Evolutionary conservation across 78 protist species (phyloP), one percentile per base, ranked within the genome.

Genomic region (Planoprotostelium fungivorum): DNA sequence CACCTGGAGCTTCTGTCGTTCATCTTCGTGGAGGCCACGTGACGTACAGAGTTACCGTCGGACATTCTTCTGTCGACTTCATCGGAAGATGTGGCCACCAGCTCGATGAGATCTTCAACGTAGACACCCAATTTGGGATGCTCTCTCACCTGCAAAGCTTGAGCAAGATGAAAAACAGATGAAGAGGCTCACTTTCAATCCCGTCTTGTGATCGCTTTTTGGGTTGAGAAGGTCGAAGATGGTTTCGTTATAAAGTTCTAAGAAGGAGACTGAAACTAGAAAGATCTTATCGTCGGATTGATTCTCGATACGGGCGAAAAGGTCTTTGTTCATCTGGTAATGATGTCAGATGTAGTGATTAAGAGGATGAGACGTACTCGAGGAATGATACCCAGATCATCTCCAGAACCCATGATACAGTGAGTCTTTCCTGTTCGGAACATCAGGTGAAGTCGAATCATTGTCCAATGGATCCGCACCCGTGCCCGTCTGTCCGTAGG

Each of bases 211-310:
- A 36, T 93, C 38, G 23, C 89, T 88, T 36, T 89, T 94, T 63
- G 91, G 91, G 83, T 88, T 88, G 16, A 94, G 35, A 0, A 94
- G 83, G 85, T 94, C 96, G 63, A 88, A 88, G 5, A 94, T 94
- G 29, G 34, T 91, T 37, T 92, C 96, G 92, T 90, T 91, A 37
- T 94, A 94, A n/a, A 94, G 90, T 63, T 94, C 96, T 9, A 94
- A 38, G 83, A 94, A 91, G 9, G 86, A 84, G 16, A 51, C 73
- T 25, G 73, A 51, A 5, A 51, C 73, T 16, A 51, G 73, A 16
- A 51, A 51, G 5, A 51, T 51, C 16, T 51, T 51, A 16, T 51
- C 73, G 5, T 51, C 31, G 83, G 94, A 94, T 34, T 90, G 16
- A 5, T 51, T 51, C 73, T 51, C 73, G 5, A 51, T 51, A 16